Conservation (phyloP, 2,329 filamentous ascomycete species). For the Nakataea oryzae region DNA sequence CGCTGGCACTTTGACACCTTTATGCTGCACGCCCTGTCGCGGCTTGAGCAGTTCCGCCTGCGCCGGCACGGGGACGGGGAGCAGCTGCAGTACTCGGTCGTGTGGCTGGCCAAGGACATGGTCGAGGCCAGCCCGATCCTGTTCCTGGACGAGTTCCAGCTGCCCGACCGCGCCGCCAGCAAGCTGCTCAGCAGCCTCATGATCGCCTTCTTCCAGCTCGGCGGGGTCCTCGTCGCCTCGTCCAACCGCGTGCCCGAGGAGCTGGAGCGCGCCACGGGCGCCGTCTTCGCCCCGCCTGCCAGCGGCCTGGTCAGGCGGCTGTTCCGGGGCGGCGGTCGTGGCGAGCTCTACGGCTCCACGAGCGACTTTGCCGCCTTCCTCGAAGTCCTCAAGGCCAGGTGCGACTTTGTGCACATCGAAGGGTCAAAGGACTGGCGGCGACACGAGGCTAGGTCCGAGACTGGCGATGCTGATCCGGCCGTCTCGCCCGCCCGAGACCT, state of each 20-base stretch:
- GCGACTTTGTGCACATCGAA: conserved; percentile 79
- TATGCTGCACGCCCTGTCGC: conserved; percentile 68
- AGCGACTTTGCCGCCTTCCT: conserved; percentile 70
- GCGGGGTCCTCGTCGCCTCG: conserved; percentile 69
- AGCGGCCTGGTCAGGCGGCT: conserved; percentile 36
- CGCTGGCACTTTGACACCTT: conserved; percentile 82
- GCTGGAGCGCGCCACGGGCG: conserved; percentile 62
- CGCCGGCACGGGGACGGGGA: neutral
- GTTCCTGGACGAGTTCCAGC: conserved; percentile 76
- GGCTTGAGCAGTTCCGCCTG: conserved; percentile 53
- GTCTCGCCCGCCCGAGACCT: neutral
- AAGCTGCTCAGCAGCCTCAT: conserved; percentile 74
- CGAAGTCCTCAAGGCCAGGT: conserved; percentile 65
- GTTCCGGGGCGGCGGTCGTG: conserved; percentile 13
- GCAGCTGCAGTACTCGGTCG: conserved; percentile 49
- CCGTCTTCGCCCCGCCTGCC: conserved; percentile 52
- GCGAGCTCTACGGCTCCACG: conserved; percentile 45
- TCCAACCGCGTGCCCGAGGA: conserved; percentile 81
- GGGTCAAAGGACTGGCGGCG: conserved; percentile 62
- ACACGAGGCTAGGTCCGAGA: conserved; percentile 29
- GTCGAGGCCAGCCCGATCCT: conserved; percentile 65
- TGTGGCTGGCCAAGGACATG: conserved; percentile 67
- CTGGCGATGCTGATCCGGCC: neutral
- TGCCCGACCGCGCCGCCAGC: conserved; percentile 66
- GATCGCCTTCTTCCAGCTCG: conserved; percentile 71